Evolutionary conservation across 768 basidiomycete genomes (phyloP), one percentile per base, ranked within the genome.

Genomic region (Tulasnella sp.): DNA sequence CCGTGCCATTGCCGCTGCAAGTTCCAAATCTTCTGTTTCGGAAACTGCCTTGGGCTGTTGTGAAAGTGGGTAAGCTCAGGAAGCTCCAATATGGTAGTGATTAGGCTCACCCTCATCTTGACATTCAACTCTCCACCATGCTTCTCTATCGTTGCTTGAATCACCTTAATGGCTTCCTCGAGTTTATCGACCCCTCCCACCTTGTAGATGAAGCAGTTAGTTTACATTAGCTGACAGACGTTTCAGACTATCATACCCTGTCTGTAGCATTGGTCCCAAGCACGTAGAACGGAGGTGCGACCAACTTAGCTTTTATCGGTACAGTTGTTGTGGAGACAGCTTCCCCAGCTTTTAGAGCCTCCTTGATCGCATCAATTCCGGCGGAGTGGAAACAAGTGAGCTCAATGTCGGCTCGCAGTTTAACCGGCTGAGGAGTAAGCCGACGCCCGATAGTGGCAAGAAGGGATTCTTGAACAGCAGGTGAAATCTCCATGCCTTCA

Each of bases 351-450:
- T 76, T 75, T 31, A 98, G 73, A 0, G 95, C 92, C 46, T 79
- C 81, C 68, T 89, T 89, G 68, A 99, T 96, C 4, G 93, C 91
- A 59, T 95, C 89, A 64, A 99, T 96, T 7, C 95, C 93, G 5
- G 86, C 78, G 29, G 90, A 91, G 1, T 83, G 83, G 65, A 95
- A 99, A 66, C 93, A 98, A 34, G 91, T 95, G 39, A 99, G 69
- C 67, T 98, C 91, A 60, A 99, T 86, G 67, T 99, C 95, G 3
- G 95, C 91, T 59, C 95, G 88, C 34, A 99, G 77, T 69, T 96
- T 99, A 73, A 99, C 92, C 4, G 95, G 91, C 65, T 99, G 95
- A 1, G 95, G 95, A 0, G 95, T 99, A 33, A 98, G 72, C 10
- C 95, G 82, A 37, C 91, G 82, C 5, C 92, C 91, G 62, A 99